phyloP scores from a whole-genome alignment of 768 basidiomycete genomes.

The Boletus rubescentipes region DNA sequence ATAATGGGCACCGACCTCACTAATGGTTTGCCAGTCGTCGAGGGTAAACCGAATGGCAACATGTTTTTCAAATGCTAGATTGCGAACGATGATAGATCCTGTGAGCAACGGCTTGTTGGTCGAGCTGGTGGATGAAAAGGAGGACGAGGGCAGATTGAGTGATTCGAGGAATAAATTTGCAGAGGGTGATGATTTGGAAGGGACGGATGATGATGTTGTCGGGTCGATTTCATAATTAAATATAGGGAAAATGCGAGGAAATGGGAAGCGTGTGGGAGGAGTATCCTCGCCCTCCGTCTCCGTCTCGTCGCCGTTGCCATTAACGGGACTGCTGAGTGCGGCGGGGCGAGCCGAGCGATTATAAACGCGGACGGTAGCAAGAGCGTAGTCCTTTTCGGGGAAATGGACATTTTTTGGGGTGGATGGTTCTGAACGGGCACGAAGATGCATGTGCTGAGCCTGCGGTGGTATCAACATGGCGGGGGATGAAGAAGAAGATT shows the following conservation, averaged over 20 bases:
- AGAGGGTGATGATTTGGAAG: neutral
- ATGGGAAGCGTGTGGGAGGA: constrained; percentile 16
- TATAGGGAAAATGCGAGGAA: constrained; percentile 22
- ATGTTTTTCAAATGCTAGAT: constrained; percentile 83
- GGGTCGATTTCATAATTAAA: constrained; percentile 25
- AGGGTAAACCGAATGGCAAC: constrained; percentile 87
- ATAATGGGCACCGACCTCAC: constrained; percentile 69
- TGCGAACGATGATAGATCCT: constrained; percentile 81
- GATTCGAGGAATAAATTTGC: constrained; percentile 41
- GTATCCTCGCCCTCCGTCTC: constrained; percentile 41
- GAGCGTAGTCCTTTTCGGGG: constrained; percentile 58
- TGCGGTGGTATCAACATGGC: constrained; percentile 6
- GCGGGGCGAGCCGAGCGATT: constrained; percentile 70
- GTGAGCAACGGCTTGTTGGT: constrained; percentile 42
- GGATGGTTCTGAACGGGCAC: constrained; percentile 58
- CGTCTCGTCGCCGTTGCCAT: constrained; percentile 37
- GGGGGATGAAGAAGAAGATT: constrained; percentile 38
- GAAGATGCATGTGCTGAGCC: constrained; percentile 20
- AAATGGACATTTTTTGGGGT: constrained; percentile 90
- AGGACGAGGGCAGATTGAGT: constrained; percentile 26
- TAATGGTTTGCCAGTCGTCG: constrained; percentile 92
- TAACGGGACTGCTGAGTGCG: constrained; percentile 36
- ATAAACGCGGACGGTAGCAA: constrained; percentile 64
- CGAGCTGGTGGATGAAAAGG: neutral
- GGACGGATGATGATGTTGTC: constrained; percentile 13